These are phyloP conservation scores for Boletus subluridellus DNA, from an alignment of 1,284 basidiomycete species.

Conservation along the genomic window DNA sequence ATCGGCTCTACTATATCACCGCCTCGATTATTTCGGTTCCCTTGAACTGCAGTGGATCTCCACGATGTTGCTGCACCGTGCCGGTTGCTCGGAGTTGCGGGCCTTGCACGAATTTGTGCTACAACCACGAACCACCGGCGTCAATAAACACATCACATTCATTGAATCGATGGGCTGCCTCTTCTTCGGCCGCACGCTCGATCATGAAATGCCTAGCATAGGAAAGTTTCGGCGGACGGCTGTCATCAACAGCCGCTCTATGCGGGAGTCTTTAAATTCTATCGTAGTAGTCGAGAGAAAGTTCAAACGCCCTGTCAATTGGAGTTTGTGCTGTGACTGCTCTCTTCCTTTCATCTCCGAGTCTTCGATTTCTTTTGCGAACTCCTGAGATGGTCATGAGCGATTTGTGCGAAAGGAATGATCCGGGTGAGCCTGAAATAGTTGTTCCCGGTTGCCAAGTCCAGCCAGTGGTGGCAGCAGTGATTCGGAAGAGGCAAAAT, in stretches of 20 bases:
- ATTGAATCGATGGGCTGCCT: neutral
- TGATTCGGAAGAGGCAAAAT: neutral
- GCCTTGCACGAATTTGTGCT: too few relatives aligned
- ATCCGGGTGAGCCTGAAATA: neutral
- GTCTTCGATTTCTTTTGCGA: neutral
- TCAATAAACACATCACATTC: neutral
- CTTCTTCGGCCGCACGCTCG: neutral
- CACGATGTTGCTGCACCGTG: neutral
- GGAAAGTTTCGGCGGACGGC: neutral
- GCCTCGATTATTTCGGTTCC: neutral
- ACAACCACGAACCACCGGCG: neutral
- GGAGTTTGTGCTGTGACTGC: neutral
- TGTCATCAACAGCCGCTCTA: neutral
- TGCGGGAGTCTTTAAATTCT: neutral
- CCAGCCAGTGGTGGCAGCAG: neutral
- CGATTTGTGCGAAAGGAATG: neutral
- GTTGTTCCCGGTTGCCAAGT: too few relatives aligned
- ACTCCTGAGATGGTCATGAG: too few relatives aligned
- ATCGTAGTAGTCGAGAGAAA: neutral
- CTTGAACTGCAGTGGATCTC: neutral
- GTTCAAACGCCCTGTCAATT: neutral
- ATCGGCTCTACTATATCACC: neutral
- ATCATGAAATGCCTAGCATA: neutral
- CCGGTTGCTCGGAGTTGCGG: neutral
- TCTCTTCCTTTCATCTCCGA: neutral